Base-by-base conservation (phyloP, 331 rosid species). In the Quercus tomentella region DNA sequence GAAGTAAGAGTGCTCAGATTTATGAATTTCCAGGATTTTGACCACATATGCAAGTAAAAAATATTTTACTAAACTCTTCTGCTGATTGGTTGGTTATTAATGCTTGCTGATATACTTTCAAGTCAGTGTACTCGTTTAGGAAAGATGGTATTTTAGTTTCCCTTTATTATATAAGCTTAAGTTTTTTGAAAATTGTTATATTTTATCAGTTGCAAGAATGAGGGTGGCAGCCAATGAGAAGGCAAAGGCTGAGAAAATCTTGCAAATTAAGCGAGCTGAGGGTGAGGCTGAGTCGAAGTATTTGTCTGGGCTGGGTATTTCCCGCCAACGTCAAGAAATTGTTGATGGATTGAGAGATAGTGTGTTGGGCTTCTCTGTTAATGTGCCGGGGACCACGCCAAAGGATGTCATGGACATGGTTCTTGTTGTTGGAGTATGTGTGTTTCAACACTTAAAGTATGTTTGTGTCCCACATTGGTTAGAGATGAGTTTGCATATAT, bases 331-430 rank as follows among this genome's bases (percentile, higher is more conserved):
- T 21, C 98, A 93, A 80, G 98, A 97, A 20, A 93, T 90, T 65
- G 98, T 93, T 31, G 95, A 93, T 81, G 97, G 98, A 33, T 77
- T 91, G 85, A 86, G 97, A 56, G 98, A 93, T 58, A 93, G 98
- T 52, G 98, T 93, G 74, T 74, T 93, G 58, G 98, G 93, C 20
- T 93, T 93, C 84, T 80, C 97, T 26, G 88, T 85, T 33, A 93
- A 93, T 82, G 98, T 93, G 63, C 98, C 97, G 0, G 98, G 98
- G 71, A 93, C 97, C 1, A 87, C 95, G 0, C 88, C 98, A 1
- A 93, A 90, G 88, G 95, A 93, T 82, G 97, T 93, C 76, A 90
- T 93, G 97, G 98, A 93, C 86, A 93, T 93, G 98, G 97, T 93
- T 57, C 92, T 93, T 60, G n/a, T n/a, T n/a, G n/a, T n/a, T n/a